These are phyloP conservation scores for Toxicodendron radicans DNA, from an alignment of 345 rosid genomes.

Conservation along the genomic window DNA sequence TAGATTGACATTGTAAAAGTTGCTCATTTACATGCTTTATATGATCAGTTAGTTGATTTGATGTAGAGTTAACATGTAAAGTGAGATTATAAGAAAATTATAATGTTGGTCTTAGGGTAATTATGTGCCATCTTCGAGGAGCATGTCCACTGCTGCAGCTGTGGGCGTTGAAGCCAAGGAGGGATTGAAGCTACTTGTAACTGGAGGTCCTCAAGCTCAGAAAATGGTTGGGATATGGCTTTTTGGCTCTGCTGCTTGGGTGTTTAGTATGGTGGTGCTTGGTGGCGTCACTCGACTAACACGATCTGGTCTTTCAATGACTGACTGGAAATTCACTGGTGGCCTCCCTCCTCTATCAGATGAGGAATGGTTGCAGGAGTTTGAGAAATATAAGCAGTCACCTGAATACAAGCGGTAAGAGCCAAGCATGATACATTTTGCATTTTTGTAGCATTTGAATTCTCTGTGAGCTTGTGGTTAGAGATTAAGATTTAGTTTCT, in stretches of 20 bases:
- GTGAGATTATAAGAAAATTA: slow-evolving; percentile 10
- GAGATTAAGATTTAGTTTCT: neutral
- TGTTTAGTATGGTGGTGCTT: slow-evolving; percentile 85
- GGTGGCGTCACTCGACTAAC: slow-evolving; percentile 89
- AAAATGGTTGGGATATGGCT: slow-evolving; percentile 94
- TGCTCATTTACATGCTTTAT: neutral
- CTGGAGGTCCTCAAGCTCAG: slow-evolving; percentile 79
- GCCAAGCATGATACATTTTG: neutral
- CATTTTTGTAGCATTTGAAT: slow-evolving; percentile 5
- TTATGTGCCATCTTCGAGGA: slow-evolving; percentile 41
- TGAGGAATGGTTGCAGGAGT: slow-evolving; percentile 79
- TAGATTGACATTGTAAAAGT: neutral
- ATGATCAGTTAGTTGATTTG: neutral
- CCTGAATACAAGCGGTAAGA: slow-evolving; percentile 83
- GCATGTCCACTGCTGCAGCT: slow-evolving; percentile 54
- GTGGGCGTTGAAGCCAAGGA: slow-evolving; percentile 48
- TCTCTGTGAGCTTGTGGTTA: slow-evolving; percentile 2
- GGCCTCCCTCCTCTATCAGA: slow-evolving; percentile 80
- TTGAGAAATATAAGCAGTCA: slow-evolving; percentile 80
- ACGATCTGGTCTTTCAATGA: slow-evolving; percentile 94
- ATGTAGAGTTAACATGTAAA: neutral
- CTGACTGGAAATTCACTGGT: slow-evolving; percentile 92
- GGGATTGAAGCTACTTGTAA: slow-evolving; percentile 71
- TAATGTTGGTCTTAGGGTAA: slow-evolving; percentile 45
- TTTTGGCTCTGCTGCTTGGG: slow-evolving; percentile 94